Evolutionary conservation across 306 rosid species (phyloP).

Genomic region (Prunus mume): DNA sequence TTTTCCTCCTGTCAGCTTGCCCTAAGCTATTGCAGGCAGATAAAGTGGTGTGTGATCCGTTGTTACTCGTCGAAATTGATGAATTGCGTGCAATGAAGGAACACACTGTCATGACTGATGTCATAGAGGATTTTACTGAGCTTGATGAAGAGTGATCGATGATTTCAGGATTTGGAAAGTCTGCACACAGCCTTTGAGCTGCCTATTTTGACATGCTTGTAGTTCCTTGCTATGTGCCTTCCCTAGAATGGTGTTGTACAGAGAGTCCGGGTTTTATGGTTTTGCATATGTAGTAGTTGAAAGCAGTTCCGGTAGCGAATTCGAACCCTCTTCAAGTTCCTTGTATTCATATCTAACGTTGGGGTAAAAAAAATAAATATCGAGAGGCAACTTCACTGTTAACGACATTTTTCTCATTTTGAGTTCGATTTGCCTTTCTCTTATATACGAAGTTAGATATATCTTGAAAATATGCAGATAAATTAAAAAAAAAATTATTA

Average conservation of each 20-base stretch:
- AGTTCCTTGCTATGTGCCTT: background rate
- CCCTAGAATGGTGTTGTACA: background rate
- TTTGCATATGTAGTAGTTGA: background rate
- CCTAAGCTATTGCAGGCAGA: constrained; percentile 50
- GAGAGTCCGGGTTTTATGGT: background rate
- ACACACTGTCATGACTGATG: constrained; percentile 28
- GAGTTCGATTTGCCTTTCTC: no score
- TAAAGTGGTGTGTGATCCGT: constrained; percentile 52
- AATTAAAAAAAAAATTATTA: no score
- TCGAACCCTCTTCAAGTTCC: background rate
- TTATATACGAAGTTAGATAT: no score
- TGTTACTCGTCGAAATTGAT: constrained; percentile 60
- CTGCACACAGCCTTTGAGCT: background rate
- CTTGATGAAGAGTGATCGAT: constrained; percentile 48
- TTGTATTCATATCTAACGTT: background rate
- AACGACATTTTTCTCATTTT: no score
- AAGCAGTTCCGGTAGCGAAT: background rate
- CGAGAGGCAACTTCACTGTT: no score
- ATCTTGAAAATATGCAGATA: no score
- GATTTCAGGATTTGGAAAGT: background rate
- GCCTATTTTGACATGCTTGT: background rate
- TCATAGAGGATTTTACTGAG: constrained; percentile 66
- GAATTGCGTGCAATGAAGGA: constrained; percentile 54
- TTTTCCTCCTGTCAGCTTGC: constrained; percentile 53
- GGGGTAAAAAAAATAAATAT: background rate